These are phyloP conservation scores for Aurantiochytrium sp. DNA, from an alignment of 108 stramenopile genomes.

Conservation along the genomic window DNA sequence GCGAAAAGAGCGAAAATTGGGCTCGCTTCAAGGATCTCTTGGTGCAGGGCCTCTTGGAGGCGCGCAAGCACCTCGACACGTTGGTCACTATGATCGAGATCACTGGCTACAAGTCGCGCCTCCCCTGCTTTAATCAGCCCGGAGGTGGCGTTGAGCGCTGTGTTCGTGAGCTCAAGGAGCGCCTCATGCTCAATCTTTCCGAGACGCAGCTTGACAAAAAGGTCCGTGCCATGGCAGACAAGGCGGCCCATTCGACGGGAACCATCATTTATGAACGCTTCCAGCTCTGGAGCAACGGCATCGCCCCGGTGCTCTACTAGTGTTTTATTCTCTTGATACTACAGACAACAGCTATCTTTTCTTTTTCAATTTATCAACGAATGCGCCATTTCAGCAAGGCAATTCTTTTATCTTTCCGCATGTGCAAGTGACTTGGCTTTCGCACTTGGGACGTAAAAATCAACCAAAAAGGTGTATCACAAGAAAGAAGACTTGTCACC, in stretches of 20 bases:
- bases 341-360: no score
- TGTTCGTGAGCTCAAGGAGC: constrained; percentile 31
- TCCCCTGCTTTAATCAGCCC: constrained; percentile 41
- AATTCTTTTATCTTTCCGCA: no score
- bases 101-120: constrained; percentile 41
- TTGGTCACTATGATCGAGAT: constrained; percentile 45
- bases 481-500: no score
- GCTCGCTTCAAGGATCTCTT: constrained; percentile 7
- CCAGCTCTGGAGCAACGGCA: constrained; percentile 45
- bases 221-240: constrained; percentile 11
- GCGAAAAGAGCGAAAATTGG: constrained; percentile 23
- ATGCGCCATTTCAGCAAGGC: no score
- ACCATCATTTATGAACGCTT: constrained; percentile 42
- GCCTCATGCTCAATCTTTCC: constrained; percentile 30
- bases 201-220: constrained; percentile 23
- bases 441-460: no score
- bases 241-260: constrained; percentile 28
- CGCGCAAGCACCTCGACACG: constrained; percentile 38
- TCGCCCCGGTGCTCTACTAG: constrained; percentile 3
- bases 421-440: no score
- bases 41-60: constrained; percentile 28
- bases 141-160: constrained; percentile 13
- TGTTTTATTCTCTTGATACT: neutral
- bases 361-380: no score
- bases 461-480: no score